phyloP scores from a whole-genome alignment of 805 yeast genomes.

The Saccharomycopsis schoenii region DNA sequence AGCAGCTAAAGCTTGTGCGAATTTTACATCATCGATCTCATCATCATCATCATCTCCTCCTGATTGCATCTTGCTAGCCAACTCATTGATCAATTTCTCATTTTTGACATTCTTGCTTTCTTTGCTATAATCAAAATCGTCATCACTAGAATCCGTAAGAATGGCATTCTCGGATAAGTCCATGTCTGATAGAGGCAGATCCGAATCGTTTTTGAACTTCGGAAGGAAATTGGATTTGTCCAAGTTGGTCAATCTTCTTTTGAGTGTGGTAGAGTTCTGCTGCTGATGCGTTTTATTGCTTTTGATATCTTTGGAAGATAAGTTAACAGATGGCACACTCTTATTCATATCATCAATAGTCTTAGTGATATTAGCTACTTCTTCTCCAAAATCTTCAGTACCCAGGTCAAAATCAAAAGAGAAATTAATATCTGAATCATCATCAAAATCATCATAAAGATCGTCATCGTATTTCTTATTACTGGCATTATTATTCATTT shows the following conservation, averaged over 20 bases:
- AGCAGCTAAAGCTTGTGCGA: slow-evolving; percentile 26
- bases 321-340: neutral
- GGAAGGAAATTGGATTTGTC: slow-evolving; percentile 33
- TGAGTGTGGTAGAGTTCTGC: slow-evolving; percentile 23
- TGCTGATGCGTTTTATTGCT: slow-evolving; percentile 19
- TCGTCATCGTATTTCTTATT: slow-evolving; percentile 12
- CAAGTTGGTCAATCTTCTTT: slow-evolving; percentile 51
- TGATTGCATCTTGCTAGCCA: slow-evolving; percentile 24
- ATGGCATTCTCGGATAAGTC: slow-evolving; percentile 15
- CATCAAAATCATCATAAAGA: slow-evolving; percentile 16
- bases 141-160: slow-evolving; percentile 25
- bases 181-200: slow-evolving; percentile 18
- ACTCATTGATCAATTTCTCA: slow-evolving; percentile 18
- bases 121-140: slow-evolving; percentile 32
- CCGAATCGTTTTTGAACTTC: slow-evolving; percentile 30
- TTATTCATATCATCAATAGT: slow-evolving; percentile 1
- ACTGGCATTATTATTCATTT: slow-evolving; percentile 10
- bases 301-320: neutral
- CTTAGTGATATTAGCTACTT: slow-evolving; percentile 22
- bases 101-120: slow-evolving; percentile 26
- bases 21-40: slow-evolving; percentile 29
- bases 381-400: slow-evolving; percentile 59
- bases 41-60: slow-evolving; percentile 22
- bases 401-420: slow-evolving; percentile 33
- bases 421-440: slow-evolving; percentile 29